These are phyloP conservation scores for Avena atlantica DNA, from an alignment of 176 grass and related monocot genomes.

Conservation along the genomic window DNA sequence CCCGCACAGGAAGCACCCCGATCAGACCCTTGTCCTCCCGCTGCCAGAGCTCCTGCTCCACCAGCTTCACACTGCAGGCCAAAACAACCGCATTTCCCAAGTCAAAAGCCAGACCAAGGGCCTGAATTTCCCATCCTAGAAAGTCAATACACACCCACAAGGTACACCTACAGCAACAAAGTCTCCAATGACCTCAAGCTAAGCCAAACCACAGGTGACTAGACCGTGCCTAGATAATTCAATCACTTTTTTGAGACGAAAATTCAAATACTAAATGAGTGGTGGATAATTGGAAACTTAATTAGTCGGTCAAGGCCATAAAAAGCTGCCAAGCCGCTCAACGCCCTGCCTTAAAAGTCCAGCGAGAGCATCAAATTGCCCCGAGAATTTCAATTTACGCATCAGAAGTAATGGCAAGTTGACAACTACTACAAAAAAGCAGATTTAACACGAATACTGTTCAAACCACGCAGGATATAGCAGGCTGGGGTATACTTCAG, in stretches of 20 bases:
- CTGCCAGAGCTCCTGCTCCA: slow-evolving; percentile 99
- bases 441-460: neutral
- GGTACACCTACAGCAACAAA: neutral
- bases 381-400: neutral
- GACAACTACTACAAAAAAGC: neutral
- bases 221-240: slow-evolving; percentile 32
- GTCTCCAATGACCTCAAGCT: neutral
- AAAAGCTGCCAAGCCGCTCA: slow-evolving; percentile 14
- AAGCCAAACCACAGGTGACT: neutral
- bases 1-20: slow-evolving; percentile 89
- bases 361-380: slow-evolving; percentile 27
- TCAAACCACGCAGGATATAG: too few relatives aligned
- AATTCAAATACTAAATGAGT: neutral
- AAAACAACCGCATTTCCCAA: slow-evolving; percentile 13
- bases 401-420: neutral
- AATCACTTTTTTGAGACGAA: neutral
- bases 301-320: slow-evolving; percentile 19
- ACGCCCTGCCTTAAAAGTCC: neutral
- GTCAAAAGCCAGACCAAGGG: slow-evolving; percentile 26
- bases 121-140: neutral
- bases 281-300: slow-evolving; percentile 11
- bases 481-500: neutral
- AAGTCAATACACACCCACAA: slow-evolving; percentile 29
- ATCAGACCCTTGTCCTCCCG: slow-evolving; percentile 95
- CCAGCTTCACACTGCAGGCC: slow-evolving; percentile 84